These are phyloP conservation scores for Candida coquimbonensis DNA, from an alignment of 805 yeast genomes.

Conservation along the genomic window DNA sequence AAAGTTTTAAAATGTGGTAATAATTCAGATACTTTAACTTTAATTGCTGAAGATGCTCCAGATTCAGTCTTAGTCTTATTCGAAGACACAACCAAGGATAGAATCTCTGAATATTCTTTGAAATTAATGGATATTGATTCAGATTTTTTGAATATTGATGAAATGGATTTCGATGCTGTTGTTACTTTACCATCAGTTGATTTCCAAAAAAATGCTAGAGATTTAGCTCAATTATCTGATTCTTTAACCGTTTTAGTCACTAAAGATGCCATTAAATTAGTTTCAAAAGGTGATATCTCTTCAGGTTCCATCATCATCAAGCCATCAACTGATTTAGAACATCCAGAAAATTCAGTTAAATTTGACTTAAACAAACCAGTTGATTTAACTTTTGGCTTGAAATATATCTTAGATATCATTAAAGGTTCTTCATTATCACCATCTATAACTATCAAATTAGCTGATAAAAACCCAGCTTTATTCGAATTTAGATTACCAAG, in stretches of 20 bases:
- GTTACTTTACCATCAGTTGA: slow-evolving; percentile 84
- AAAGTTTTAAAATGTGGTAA: slow-evolving; percentile 89
- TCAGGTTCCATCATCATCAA: slow-evolving; percentile 80
- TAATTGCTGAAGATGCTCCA: slow-evolving; percentile 85
- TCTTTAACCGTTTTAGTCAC: slow-evolving; percentile 80
- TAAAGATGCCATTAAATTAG: slow-evolving; percentile 86
- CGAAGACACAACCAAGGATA: slow-evolving; percentile 86
- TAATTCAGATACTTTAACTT: slow-evolving; percentile 78
- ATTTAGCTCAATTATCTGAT: slow-evolving; percentile 80
- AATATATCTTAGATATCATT: slow-evolving; percentile 84
- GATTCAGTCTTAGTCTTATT: slow-evolving; percentile 74
- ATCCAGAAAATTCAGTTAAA: slow-evolving; percentile 65
- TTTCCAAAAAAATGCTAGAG: slow-evolving; percentile 84
- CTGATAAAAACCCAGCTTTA: slow-evolving; percentile 88
- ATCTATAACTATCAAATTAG: slow-evolving; percentile 75
- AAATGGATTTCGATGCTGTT: slow-evolving; percentile 82
- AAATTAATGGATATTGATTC: slow-evolving; percentile 96
- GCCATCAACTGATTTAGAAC: slow-evolving; percentile 76
- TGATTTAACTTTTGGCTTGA: slow-evolving; percentile 82
- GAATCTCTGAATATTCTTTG: slow-evolving; percentile 85
- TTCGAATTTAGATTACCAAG: slow-evolving; percentile 87
- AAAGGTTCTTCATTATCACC: slow-evolving; percentile 79
- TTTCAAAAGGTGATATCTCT: slow-evolving; percentile 88
- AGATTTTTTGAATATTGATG: slow-evolving; percentile 89
- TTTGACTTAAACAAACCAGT: slow-evolving; percentile 84